phyloP scores from a whole-genome alignment of 2,329 filamentous ascomycete species.

The Fusarium staphyleae region DNA sequence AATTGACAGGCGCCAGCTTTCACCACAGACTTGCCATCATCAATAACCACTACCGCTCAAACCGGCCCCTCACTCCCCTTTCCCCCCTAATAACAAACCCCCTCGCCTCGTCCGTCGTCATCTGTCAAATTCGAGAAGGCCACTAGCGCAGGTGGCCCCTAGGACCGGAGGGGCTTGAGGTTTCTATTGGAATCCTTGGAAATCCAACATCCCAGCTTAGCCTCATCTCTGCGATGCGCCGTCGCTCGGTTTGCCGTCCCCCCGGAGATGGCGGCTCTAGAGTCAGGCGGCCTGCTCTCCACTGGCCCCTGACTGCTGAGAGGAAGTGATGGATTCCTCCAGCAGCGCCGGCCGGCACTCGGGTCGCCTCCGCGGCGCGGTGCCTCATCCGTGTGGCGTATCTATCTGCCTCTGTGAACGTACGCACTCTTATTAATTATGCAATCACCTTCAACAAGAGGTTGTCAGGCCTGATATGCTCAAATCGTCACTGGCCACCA shows the following conservation, averaged over 20 bases:
- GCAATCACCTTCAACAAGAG: not conserved
- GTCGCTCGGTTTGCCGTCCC: conserved; percentile 23
- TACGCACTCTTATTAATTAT: too few species aligned
- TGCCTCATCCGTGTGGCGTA: conserved; percentile 1
- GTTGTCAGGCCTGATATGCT: too few species aligned
- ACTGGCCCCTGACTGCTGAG: conserved; percentile 28
- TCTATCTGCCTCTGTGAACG: conserved; percentile 13
- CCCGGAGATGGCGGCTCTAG: conserved; percentile 41
- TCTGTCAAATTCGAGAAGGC: conserved; percentile 40
- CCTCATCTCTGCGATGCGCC: conserved; percentile 29
- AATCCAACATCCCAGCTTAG: conserved; percentile 28
- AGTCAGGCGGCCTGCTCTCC: conserved; percentile 33
- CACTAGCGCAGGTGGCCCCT: conserved; percentile 23
- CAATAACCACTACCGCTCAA: not conserved
- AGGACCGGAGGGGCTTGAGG: conserved; percentile 3
- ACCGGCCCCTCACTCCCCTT: conserved; percentile 14
- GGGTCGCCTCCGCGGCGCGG: conserved; percentile 28
- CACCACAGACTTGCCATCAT: not conserved
- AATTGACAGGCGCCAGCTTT: not conserved
- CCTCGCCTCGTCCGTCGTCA: conserved; percentile 13
- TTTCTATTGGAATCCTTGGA: conserved; percentile 17
- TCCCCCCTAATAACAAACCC: not conserved
- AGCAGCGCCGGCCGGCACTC: conserved; percentile 30
- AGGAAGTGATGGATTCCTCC: conserved; percentile 34
- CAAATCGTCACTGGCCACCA: conserved; percentile 13